Percentiles rank a stretch among this genome's conserved stretches.
Evolutionary conservation across 2,329 filamentous ascomycete species (phyloP).

Genomic region (Huntiella savannae): DNA sequence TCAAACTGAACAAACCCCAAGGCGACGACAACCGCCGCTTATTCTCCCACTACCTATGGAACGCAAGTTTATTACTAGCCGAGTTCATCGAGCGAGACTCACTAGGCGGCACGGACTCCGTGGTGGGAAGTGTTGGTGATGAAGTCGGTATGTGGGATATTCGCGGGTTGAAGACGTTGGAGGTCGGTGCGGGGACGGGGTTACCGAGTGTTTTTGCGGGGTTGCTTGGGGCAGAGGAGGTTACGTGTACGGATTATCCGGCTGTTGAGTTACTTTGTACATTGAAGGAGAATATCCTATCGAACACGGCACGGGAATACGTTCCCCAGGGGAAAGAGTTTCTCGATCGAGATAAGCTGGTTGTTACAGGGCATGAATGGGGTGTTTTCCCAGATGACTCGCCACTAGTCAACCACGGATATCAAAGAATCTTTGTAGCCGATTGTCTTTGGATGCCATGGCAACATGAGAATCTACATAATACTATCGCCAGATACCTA

Average conservation of each 20-base stretch:
- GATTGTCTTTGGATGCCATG: slow-evolving; percentile 61
- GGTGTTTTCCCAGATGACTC: slow-evolving; percentile 25
- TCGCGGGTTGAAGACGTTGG: slow-evolving; percentile 32
- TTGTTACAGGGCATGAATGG: slow-evolving; percentile 45
- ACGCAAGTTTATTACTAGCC: slow-evolving; percentile 37
- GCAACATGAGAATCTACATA: slow-evolving; percentile 47
- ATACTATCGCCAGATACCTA: slow-evolving; percentile 45
- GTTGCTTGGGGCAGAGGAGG: slow-evolving; percentile 27
- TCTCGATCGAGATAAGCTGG: slow-evolving; percentile 13
- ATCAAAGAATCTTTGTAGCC: slow-evolving; percentile 46
- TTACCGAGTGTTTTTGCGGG: slow-evolving; percentile 31
- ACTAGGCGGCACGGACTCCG: slow-evolving; percentile 13
- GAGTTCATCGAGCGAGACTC: slow-evolving; percentile 35
- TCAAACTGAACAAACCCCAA: slow-evolving; percentile 29
- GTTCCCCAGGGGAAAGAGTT: slow-evolving; percentile 5
- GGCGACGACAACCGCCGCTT: slow-evolving; percentile 36
- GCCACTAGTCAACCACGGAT: slow-evolving; percentile 20
- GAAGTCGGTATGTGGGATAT: slow-evolving; percentile 25
- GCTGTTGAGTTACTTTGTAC: slow-evolving; percentile 38
- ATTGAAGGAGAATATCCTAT: slow-evolving; percentile 35
- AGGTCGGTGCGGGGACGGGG: slow-evolving; percentile 48
- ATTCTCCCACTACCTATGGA: slow-evolving; percentile 60
- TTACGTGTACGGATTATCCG: slow-evolving; percentile 51
- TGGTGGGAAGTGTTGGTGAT: slow-evolving; percentile 6
- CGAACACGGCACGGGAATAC: slow-evolving; percentile 21